These are phyloP conservation scores for Xylariomycetidae sp. DNA, from an alignment of 2,329 filamentous ascomycete species.

Conservation along the genomic window DNA sequence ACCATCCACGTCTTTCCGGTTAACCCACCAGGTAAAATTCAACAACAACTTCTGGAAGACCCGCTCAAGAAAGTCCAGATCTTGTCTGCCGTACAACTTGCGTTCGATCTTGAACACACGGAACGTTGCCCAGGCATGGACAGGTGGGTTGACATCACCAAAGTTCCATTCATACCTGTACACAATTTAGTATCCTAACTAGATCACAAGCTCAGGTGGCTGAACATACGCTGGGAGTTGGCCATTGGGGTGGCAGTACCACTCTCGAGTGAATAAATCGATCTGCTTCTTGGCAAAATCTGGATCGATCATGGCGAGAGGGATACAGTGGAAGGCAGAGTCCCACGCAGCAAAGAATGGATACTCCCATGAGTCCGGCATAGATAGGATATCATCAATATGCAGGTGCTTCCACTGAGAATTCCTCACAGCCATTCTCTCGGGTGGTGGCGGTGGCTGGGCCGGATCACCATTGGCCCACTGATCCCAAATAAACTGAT, in stretches of 20 bases:
- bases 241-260: constrained; percentile 98
- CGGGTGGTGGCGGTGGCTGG: constrained; percentile 79
- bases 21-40: constrained; percentile 99
- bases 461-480: constrained; percentile 93
- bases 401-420: constrained; percentile 91
- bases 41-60: constrained; percentile 94
- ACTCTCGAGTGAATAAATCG: constrained; percentile 91
- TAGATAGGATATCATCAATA: constrained; percentile 90
- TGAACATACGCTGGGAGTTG: constrained; percentile 75
- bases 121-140: constrained; percentile 95
- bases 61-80: constrained; percentile 90
- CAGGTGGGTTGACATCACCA: constrained; percentile 91
- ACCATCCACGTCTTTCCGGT: constrained; percentile 87
- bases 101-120: constrained; percentile 97
- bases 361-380: constrained; percentile 99
- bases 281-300: constrained; percentile 98
- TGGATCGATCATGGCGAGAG: constrained; percentile 93
- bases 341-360: constrained; percentile 98
- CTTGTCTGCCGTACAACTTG: constrained; percentile 92
- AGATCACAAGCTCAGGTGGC: background rate
- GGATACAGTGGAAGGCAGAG: constrained; percentile 94
- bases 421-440: constrained; percentile 78
- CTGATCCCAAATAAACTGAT: constrained; percentile 95
- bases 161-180: constrained; percentile 90
- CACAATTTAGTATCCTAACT: constrained; percentile 4